Evolutionary conservation across 495 filamentous ascomycete species (phyloP).

Genomic region (Penicillium atrosanguineum): DNA sequence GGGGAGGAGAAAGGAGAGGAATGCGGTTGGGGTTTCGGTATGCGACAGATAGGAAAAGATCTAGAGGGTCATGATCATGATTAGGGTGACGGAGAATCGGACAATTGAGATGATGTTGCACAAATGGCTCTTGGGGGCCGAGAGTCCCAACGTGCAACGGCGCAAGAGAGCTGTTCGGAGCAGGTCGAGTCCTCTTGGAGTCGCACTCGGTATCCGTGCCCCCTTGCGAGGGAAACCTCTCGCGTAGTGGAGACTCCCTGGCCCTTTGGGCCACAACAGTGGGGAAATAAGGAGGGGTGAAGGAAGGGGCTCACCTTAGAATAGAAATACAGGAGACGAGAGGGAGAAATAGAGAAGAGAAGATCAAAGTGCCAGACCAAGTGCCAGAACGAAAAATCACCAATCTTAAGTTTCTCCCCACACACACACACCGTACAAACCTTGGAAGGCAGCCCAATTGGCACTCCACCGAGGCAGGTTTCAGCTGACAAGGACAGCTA

Average conservation of each 20-base stretch:
- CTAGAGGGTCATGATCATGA: constrained; percentile 14
- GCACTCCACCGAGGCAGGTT: constrained; percentile 7
- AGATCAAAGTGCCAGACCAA: background rate
- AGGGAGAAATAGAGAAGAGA: constrained; percentile 8
- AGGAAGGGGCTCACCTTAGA: constrained; percentile 8
- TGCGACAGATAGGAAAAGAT: constrained; percentile 24
- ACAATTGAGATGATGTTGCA: background rate
- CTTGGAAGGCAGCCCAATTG: background rate
- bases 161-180: constrained; percentile 2
- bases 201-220: constrained; percentile 19
- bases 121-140: constrained; percentile 7
- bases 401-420: constrained; percentile 10
- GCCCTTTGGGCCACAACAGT: constrained; percentile 17
- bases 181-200: constrained; percentile 4
- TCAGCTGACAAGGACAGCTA: constrained; percentile 9
- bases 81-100: constrained; percentile 14
- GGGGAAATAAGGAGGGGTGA: constrained; percentile 12
- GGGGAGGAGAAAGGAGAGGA: constrained; percentile 19
- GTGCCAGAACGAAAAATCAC: constrained; percentile 8
- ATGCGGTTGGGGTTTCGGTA: constrained; percentile 22
- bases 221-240: constrained; percentile 25
- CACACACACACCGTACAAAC: constrained; percentile 10
- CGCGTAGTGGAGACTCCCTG: constrained; percentile 21
- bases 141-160: background rate
- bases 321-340: background rate